Conservation (phyloP, 192 early-diverging fungal genomes). For the Coemansia sp. region DNA sequence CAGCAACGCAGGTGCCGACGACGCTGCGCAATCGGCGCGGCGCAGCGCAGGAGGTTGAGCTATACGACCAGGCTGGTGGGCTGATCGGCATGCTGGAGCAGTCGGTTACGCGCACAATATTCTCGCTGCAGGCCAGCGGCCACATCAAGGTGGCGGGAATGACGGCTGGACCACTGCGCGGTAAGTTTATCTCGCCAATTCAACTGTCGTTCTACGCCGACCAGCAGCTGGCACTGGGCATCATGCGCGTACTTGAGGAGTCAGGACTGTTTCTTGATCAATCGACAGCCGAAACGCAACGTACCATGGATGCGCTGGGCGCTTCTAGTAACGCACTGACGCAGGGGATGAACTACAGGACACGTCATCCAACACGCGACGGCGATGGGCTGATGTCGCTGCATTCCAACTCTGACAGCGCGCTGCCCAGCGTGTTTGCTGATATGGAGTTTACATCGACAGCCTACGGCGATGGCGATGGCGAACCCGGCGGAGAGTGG, state of each 20-base stretch:
- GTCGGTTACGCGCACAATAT: conserved; percentile 30
- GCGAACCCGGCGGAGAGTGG: background rate
- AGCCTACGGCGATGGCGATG: conserved; percentile 5
- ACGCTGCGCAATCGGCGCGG: conserved; percentile 34
- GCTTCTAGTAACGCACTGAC: conserved; percentile 30
- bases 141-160: conserved; percentile 29
- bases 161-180: conserved; percentile 28
- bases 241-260: conserved; percentile 26
- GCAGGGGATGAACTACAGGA: conserved; percentile 26
- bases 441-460: conserved; percentile 22
- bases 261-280: conserved; percentile 43
- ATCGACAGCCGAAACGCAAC: conserved; percentile 33
- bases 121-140: conserved; percentile 25
- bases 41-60: conserved; percentile 24
- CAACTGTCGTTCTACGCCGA: conserved; percentile 43
- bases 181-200: conserved; percentile 34
- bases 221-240: conserved; percentile 15
- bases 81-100: conserved; percentile 43
- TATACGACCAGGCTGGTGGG: conserved; percentile 21
- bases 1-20: conserved; percentile 18
- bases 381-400: conserved; percentile 20
- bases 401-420: conserved; percentile 29
- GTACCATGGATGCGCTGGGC: conserved; percentile 23
- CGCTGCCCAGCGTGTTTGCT: conserved; percentile 38
- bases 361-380: conserved; percentile 21